Evolutionary conservation across 768 basidiomycete species (phyloP).

Genomic region (Lanmaoa rubissima): DNA sequence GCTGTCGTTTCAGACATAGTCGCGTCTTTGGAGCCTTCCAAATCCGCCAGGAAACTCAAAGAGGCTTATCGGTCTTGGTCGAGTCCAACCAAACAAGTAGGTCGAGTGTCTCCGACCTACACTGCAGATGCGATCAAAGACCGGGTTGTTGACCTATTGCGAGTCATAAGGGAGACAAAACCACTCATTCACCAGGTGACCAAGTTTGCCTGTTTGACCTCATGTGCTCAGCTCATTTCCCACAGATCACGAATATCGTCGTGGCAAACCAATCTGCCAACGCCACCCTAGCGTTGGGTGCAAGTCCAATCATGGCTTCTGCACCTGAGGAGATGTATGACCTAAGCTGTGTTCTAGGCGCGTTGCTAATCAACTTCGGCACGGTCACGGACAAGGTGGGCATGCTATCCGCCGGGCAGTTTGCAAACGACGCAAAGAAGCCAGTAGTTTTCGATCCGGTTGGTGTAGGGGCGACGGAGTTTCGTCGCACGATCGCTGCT

Average conservation of each 20-base stretch:
- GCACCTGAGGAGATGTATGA: conserved; percentile 81
- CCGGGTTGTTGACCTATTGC: conserved; percentile 49
- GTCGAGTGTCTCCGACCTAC: conserved; percentile 11
- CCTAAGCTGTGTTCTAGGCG: conserved; percentile 60
- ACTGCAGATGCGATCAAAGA: conserved; percentile 39
- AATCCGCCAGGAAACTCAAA: conserved; percentile 47
- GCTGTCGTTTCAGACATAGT: conserved; percentile 90
- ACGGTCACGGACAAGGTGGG: conserved; percentile 69
- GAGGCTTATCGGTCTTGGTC: conserved; percentile 37
- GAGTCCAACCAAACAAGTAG: neutral
- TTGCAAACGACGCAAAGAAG: conserved; percentile 66
- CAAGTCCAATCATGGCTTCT: conserved; percentile 93
- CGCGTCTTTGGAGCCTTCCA: conserved; percentile 53
- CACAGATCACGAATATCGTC: conserved; percentile 85
- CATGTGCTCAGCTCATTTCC: neutral
- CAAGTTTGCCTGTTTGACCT: neutral
- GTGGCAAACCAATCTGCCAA: conserved; percentile 90
- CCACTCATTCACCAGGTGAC: conserved; percentile 85
- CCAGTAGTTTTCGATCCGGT: conserved; percentile 92
- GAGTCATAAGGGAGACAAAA: conserved; percentile 45
- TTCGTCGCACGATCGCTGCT: conserved; percentile 53
- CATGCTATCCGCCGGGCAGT: conserved; percentile 72
- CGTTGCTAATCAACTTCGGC: conserved; percentile 85
- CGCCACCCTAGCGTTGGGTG: conserved; percentile 81
- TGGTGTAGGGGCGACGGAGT: conserved; percentile 79